Evolutionary conservation across 306 rosid genomes (phyloP).

Genomic region (Acacia crassicarpa): DNA sequence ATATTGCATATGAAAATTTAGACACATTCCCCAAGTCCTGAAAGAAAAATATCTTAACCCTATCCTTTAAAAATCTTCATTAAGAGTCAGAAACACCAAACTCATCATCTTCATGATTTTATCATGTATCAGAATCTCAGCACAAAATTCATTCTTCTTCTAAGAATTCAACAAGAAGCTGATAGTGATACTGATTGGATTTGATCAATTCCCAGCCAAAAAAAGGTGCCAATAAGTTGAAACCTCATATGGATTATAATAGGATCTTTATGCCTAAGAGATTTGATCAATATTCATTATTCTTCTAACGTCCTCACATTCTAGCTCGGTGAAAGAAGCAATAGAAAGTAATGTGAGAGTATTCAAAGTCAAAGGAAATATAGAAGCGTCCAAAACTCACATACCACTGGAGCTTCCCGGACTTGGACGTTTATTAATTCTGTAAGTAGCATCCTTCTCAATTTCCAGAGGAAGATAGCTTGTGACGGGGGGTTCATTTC

Average conservation of each 20-base stretch:
- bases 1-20: conserved; percentile 9
- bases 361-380: conserved; percentile 13
- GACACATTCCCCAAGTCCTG: not conserved
- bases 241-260: not conserved
- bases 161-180: not conserved
- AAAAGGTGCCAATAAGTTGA: not conserved
- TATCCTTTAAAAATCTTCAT: not conserved
- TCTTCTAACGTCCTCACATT: conserved; percentile 3
- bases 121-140: conserved; percentile 14
- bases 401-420: conserved; percentile 54
- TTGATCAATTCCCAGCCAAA: not conserved
- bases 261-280: not conserved
- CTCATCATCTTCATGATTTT: not conserved
- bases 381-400: conserved; percentile 28
- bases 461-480: conserved; percentile 64
- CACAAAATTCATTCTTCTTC: not conserved
- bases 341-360: not conserved
- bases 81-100: not conserved
- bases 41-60: conserved; percentile 8
- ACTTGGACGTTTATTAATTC: conserved; percentile 39
- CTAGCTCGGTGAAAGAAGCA: not conserved
- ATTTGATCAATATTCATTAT: not conserved
- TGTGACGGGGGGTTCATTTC: conserved; percentile 69
- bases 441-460: conserved; percentile 46
- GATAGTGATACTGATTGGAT: not conserved